These are phyloP conservation scores for Triglochin maritima DNA, from an alignment of 106 monocot species.

Conservation along the genomic window DNA sequence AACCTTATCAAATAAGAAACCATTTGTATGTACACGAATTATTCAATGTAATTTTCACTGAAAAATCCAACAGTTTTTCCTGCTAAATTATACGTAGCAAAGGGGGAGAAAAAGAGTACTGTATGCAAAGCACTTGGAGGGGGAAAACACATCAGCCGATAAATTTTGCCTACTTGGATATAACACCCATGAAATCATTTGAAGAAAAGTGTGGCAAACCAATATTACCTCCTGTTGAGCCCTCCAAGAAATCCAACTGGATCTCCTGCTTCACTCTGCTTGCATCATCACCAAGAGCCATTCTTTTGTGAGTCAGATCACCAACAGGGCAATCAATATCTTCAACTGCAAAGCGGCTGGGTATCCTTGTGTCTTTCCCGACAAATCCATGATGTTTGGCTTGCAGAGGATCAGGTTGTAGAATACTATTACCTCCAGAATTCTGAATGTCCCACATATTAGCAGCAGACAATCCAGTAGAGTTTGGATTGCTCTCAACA, in stretches of 20 bases:
- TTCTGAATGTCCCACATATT: slow-evolving; percentile 15
- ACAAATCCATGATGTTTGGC: slow-evolving; percentile 55
- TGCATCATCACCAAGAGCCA: slow-evolving; percentile 22
- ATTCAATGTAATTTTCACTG: neutral
- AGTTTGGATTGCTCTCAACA: slow-evolving; percentile 13
- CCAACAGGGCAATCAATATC: slow-evolving; percentile 45
- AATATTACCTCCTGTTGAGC: slow-evolving; percentile 19
- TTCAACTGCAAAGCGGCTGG: slow-evolving; percentile 69
- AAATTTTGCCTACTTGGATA: slow-evolving; percentile 46
- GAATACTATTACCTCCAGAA: slow-evolving; percentile 9
- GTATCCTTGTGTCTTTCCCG: slow-evolving; percentile 59
- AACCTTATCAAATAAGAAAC: too few relatives aligned
- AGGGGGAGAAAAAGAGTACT: neutral
- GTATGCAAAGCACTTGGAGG: neutral
- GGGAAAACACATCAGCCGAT: neutral
- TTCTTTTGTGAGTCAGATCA: slow-evolving; percentile 21
- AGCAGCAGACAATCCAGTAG: slow-evolving; percentile 20
- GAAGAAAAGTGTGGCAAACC: slow-evolving; percentile 19
- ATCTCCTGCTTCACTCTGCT: slow-evolving; percentile 44
- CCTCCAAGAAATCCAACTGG: slow-evolving; percentile 34
- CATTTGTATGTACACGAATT: neutral
- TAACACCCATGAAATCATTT: slow-evolving; percentile 37
- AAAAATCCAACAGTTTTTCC: neutral
- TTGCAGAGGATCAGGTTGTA: slow-evolving; percentile 11
- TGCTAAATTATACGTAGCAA: neutral